Evolutionary conservation across 441 rosid genomes (phyloP).

Genomic region (Macaranga tanarius): DNA sequence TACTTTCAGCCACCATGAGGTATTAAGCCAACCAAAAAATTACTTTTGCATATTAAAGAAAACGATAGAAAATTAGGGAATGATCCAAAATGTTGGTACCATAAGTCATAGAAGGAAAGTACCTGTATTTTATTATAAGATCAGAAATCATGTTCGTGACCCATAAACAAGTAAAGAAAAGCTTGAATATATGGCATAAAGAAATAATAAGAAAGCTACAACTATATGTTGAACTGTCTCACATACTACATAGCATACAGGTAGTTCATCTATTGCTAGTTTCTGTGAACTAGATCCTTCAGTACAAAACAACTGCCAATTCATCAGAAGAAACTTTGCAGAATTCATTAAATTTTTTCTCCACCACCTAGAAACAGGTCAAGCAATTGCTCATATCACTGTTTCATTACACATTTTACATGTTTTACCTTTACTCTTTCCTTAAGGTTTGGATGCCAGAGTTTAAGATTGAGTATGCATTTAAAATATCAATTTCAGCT

Average conservation of each 20-base stretch:
- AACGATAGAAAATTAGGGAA: not conserved
- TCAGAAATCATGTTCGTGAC: not conserved
- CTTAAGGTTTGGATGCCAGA: not conserved
- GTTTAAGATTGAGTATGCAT: not conserved
- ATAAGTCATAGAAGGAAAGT: not conserved
- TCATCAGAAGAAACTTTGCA: not conserved
- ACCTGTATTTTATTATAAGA: not conserved
- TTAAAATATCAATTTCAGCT: not conserved
- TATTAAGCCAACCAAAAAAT: not conserved
- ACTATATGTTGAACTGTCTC: not conserved
- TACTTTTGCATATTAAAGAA: not conserved
- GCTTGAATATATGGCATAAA: not conserved
- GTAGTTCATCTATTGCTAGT: not conserved
- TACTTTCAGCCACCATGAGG: slow-evolving; percentile 4
- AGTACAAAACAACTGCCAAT: not conserved
- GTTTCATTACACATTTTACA: not conserved
- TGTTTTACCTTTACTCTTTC: not conserved
- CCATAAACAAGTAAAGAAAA: not conserved
- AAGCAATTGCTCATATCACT: not conserved
- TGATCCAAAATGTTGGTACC: not conserved
- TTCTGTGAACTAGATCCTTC: not conserved
- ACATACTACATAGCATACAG: not conserved
- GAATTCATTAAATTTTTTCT: not conserved
- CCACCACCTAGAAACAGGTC: not conserved
- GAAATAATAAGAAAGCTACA: not conserved